A percentile compares a stretch with the other conserved stretches of the same genome.
These are phyloP conservation scores for Stephania yunnanensis DNA, from an alignment of 164 flowering plant genomes.

Conservation along the genomic window DNA sequence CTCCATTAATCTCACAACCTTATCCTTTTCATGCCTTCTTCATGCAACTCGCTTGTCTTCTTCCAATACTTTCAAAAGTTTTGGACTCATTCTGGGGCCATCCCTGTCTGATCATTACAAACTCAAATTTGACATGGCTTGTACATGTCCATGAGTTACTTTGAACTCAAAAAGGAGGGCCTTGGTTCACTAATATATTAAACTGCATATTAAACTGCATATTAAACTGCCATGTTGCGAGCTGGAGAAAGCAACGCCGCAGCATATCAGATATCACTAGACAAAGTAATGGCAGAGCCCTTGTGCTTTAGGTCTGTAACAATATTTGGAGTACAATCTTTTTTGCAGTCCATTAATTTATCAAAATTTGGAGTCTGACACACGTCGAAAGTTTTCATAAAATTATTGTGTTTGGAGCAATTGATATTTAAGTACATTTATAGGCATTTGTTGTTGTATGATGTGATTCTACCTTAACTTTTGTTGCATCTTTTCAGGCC, in stretches of 20 bases:
- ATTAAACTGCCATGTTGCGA: neutral
- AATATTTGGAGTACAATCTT: neutral
- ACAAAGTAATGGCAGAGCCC: neutral
- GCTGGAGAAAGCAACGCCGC: neutral
- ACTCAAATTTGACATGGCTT: neutral
- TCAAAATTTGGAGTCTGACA: neutral
- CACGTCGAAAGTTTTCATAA: neutral
- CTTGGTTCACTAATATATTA: neutral
- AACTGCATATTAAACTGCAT: too few relatives aligned
- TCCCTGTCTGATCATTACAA: neutral
- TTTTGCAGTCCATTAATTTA: neutral
- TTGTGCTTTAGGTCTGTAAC: neutral
- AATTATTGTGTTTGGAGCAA: too few relatives aligned
- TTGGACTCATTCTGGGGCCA: slow-evolving; percentile 1
- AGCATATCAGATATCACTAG: neutral
- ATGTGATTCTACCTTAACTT: neutral
- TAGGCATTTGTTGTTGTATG: too few relatives aligned
- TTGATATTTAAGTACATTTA: too few relatives aligned
- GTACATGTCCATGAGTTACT: neutral
- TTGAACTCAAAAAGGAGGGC: neutral
- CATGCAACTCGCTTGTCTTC: neutral
- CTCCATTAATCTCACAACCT: neutral
- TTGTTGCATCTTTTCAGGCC: slow-evolving; percentile 62
- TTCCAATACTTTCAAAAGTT: neutral
- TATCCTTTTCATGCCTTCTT: neutral